Evolutionary conservation across 257 asterid genomes (phyloP).

Genomic region (Solanum chiquidenum): DNA sequence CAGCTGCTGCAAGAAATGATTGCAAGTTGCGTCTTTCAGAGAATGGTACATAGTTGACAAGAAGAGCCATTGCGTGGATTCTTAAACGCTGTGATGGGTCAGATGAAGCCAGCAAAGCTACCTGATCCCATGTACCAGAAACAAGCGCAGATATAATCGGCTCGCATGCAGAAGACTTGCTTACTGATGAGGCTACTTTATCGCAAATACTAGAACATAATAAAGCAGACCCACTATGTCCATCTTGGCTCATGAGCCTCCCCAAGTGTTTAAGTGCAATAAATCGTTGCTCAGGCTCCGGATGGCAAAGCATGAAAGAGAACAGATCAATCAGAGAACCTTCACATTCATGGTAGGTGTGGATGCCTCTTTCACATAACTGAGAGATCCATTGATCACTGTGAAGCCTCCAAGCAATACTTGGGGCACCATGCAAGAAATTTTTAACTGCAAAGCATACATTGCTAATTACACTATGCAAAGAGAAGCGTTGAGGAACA

Average conservation of each 20-base stretch:
- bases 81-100: slow-evolving; percentile 69
- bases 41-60: slow-evolving; percentile 62
- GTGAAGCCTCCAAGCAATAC: slow-evolving; percentile 64
- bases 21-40: slow-evolving; percentile 54
- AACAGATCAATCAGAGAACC: slow-evolving; percentile 53
- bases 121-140: slow-evolving; percentile 77
- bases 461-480: slow-evolving; percentile 42
- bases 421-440: slow-evolving; percentile 65
- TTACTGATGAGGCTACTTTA: slow-evolving; percentile 27
- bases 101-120: slow-evolving; percentile 63
- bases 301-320: slow-evolving; percentile 67
- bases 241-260: slow-evolving; percentile 54
- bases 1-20: slow-evolving; percentile 79
- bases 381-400: slow-evolving; percentile 60
- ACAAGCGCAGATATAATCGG: slow-evolving; percentile 43
- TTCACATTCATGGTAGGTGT: slow-evolving; percentile 39
- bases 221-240: slow-evolving; percentile 28
- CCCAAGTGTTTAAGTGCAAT: slow-evolving; percentile 80
- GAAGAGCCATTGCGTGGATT: slow-evolving; percentile 62
- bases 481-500: slow-evolving; percentile 39
- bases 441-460: slow-evolving; percentile 50
- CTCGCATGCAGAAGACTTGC: slow-evolving; percentile 28
- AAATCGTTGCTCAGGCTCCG: slow-evolving; percentile 92
- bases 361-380: slow-evolving; percentile 52
- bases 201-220: slow-evolving; percentile 23